Conservation (phyloP, 257 asterid species). For the Linaria vulgaris region DNA sequence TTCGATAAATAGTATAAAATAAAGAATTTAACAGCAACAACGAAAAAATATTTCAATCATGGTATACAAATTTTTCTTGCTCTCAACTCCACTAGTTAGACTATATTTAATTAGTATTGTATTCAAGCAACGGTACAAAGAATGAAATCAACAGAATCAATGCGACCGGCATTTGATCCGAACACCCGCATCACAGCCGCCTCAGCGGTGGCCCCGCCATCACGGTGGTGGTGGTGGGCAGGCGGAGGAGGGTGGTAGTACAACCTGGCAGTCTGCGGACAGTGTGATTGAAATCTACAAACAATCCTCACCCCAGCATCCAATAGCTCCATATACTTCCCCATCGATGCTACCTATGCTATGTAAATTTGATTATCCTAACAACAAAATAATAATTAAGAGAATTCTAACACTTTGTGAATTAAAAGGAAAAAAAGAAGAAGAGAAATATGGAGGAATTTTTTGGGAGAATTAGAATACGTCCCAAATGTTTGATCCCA, state of each 20-base stretch:
- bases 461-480: constrained; percentile 9
- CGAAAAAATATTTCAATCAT: too few relatives aligned
- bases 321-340: constrained; percentile 48
- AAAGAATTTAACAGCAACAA: too few relatives aligned
- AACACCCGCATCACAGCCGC: constrained; percentile 11
- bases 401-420: not conserved
- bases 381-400: not conserved
- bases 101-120: too few relatives aligned
- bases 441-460: too few relatives aligned
- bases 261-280: constrained; percentile 72
- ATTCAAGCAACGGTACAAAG: constrained; percentile 43
- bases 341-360: constrained; percentile 39
- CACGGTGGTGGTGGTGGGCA: constrained; percentile 6
- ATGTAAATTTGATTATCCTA: too few relatives aligned
- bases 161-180: too few relatives aligned
- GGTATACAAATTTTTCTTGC: too few relatives aligned
- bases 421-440: not conserved
- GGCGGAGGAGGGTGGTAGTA: constrained; percentile 60
- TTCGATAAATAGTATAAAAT: too few relatives aligned
- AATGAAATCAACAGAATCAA: constrained; percentile 57
- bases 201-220: not conserved
- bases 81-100: too few relatives aligned
- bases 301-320: constrained; percentile 44
- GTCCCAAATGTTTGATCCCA: constrained; percentile 10
- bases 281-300: constrained; percentile 62